These are phyloP conservation scores for Paralagenidium karlingii DNA, from an alignment of 352 stramenopile genomes.

Conservation along the genomic window DNA sequence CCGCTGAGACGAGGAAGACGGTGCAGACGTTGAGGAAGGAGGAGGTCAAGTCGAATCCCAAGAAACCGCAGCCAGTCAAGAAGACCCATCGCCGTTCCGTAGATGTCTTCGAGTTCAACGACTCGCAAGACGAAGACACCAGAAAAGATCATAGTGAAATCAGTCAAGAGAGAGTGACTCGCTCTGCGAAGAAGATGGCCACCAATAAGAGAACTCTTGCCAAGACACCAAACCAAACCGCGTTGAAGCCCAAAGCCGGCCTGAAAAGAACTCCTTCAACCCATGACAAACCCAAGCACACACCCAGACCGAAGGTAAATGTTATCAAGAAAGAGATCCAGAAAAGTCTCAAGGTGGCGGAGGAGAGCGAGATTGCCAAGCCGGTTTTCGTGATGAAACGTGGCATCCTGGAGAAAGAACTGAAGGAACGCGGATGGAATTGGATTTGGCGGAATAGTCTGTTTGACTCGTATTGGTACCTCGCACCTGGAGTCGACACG, in stretches of 20 bases:
- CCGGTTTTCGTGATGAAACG: constrained; percentile 45
- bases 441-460: too few species aligned
- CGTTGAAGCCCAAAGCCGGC: neutral
- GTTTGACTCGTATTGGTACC: constrained; percentile 36
- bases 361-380: constrained; percentile 6
- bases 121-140: neutral
- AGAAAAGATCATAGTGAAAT: neutral
- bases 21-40: constrained; percentile 4
- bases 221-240: neutral
- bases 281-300: neutral
- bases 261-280: neutral
- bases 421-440: constrained; percentile 46
- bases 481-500: constrained; percentile 26
- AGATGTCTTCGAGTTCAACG: neutral
- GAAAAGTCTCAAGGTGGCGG: neutral
- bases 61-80: neutral
- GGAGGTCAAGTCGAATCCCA: neutral
- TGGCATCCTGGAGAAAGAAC: constrained; percentile 42
- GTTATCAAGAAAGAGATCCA: neutral
- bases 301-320: neutral
- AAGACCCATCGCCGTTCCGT: too few species aligned
- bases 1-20: constrained; percentile 1
- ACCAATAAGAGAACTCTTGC: too few species aligned
- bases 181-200: too few species aligned
- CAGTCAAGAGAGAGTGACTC: too few species aligned